A percentile compares a stretch with the other conserved stretches of the same genome.
Conservation (phyloP, 2,329 filamentous ascomycete species). For the Berkeleyomyces basicola region DNA sequence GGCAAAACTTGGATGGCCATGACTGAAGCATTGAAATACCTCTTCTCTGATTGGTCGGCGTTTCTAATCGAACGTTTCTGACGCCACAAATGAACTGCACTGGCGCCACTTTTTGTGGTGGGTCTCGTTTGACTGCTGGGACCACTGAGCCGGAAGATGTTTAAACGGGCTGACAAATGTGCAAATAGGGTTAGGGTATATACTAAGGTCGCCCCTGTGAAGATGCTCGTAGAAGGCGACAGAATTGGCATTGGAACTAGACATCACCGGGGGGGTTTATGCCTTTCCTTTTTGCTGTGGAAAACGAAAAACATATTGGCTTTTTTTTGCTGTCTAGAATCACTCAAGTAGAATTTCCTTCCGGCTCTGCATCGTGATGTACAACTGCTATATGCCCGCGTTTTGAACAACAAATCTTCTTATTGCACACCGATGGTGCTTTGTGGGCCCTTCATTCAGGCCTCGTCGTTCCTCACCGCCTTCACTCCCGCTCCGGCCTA, state of each 20-base stretch:
- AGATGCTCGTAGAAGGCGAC: no score
- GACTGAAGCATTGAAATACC: conserved; percentile 13
- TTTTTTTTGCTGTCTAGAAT: no score
- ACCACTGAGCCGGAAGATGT: neutral
- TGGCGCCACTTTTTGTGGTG: conserved; percentile 3
- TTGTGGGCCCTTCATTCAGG: neutral
- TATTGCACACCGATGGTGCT: neutral
- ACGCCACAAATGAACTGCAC: neutral
- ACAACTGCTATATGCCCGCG: no score
- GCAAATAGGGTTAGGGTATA: neutral
- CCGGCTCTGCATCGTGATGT: no score
- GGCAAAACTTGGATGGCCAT: conserved; percentile 6
- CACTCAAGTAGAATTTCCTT: no score
- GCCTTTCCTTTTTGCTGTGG: no score
- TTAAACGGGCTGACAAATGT: neutral
- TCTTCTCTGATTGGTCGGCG: conserved; percentile 11
- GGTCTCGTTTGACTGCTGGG: neutral
- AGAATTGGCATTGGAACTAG: no score
- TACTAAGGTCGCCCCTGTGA: no score
- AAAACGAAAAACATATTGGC: no score
- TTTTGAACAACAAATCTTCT: neutral
- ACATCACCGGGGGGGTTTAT: no score
- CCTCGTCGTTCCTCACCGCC: neutral
- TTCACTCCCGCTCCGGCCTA: neutral
- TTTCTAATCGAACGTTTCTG: conserved; percentile 1